Percentiles rank a stretch among this genome's conserved stretches.
Conservation (phyloP, 768 basidiomycete species). For the Mycena epipterygia region DNA sequence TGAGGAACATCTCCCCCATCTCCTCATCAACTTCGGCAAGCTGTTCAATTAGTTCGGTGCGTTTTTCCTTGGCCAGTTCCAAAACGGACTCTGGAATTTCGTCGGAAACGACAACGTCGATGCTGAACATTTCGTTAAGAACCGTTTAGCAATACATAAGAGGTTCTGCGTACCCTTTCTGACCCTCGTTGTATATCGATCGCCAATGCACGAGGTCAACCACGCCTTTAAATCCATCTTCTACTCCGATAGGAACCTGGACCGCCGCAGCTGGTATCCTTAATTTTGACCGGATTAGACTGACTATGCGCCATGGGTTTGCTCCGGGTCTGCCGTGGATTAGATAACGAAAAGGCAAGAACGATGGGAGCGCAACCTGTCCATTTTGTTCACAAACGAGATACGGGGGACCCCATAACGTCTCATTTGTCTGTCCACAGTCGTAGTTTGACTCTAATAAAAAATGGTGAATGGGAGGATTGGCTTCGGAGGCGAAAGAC, state of each 20-base stretch:
- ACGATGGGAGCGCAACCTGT: constrained; percentile 66
- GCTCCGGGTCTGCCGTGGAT: constrained; percentile 82
- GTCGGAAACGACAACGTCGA: constrained; percentile 82
- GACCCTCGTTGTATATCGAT: constrained; percentile 93
- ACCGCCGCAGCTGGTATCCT: constrained; percentile 94
- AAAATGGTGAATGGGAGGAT: background rate
- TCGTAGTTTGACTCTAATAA: constrained; percentile 93
- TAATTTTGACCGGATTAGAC: constrained; percentile 92
- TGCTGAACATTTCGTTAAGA: constrained; percentile 55
- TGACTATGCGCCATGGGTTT: constrained; percentile 95
- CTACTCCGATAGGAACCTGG: constrained; percentile 94
- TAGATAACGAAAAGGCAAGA: constrained; percentile 1
- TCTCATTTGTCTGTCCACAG: constrained; percentile 98
- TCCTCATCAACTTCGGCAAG: constrained; percentile 97
- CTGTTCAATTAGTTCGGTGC: constrained; percentile 92
- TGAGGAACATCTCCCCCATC: constrained; percentile 92
- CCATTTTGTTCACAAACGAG: constrained; percentile 99
- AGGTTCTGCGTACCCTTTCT: constrained; percentile 85
- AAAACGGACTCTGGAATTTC: constrained; percentile 87
- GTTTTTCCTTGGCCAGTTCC: constrained; percentile 85
- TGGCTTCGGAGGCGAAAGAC: background rate
- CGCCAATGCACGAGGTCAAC: constrained; percentile 97
- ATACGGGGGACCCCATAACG: constrained; percentile 96
- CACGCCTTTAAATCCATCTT: constrained; percentile 90
- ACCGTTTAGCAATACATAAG: background rate